These are phyloP conservation scores for Linaria vulgaris DNA, from an alignment of 257 asterid species.

Conservation along the genomic window DNA sequence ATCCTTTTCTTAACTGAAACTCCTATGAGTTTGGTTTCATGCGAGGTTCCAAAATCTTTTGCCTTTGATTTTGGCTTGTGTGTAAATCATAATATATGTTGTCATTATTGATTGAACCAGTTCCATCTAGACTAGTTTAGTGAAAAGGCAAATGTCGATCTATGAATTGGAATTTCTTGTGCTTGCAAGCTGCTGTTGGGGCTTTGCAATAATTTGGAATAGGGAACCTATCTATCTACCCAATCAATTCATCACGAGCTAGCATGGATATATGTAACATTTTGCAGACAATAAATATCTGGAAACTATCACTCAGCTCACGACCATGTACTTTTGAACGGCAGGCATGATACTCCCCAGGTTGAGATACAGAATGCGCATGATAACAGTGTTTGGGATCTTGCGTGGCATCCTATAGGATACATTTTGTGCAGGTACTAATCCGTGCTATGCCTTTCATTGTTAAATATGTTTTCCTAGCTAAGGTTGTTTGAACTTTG, in stretches of 20 bases:
- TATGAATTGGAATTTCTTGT: constrained; percentile 9
- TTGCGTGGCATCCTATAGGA: constrained; percentile 99
- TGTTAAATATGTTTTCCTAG: not conserved
- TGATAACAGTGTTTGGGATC: constrained; percentile 97
- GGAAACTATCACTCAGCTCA: constrained; percentile 28
- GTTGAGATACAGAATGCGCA: constrained; percentile 89
- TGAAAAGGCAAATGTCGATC: not conserved
- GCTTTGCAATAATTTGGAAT: not conserved
- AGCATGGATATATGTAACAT: not conserved
- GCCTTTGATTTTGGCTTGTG: not conserved
- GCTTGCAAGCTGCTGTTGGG: constrained; percentile 4
- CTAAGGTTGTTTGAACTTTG: constrained; percentile 2
- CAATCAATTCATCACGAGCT: not conserved
- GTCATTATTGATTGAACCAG: not conserved
- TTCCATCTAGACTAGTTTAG: not conserved
- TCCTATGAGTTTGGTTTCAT: constrained; percentile 17
- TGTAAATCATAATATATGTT: constrained; percentile 4
- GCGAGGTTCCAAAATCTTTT: constrained; percentile 11
- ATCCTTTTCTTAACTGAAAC: not conserved
- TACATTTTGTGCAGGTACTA: constrained; percentile 90
- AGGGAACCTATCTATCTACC: not conserved
- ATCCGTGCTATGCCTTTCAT: constrained; percentile 4
- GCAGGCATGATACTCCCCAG: constrained; percentile 97
- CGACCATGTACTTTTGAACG: constrained; percentile 23
- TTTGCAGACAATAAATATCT: not conserved